Evolutionary conservation across 1,284 basidiomycete genomes (phyloP).

Genomic region (Pseudozyma thailandica): DNA sequence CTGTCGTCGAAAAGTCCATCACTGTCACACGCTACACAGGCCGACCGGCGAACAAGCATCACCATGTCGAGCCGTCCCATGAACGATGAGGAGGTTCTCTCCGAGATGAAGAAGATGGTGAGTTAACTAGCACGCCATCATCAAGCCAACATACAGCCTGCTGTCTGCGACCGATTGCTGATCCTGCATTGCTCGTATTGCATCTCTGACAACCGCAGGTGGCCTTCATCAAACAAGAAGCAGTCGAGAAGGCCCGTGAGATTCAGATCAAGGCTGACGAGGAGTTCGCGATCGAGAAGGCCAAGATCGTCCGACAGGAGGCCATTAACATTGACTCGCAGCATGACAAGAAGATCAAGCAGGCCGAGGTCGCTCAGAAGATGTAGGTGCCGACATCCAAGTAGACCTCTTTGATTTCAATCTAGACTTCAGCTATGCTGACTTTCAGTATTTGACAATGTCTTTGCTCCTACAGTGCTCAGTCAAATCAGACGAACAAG

Average conservation of each 20-base stretch:
- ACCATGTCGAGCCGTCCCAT: slow-evolving; percentile 73
- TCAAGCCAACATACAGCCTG: neutral
- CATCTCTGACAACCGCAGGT: slow-evolving; percentile 31
- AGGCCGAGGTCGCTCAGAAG: slow-evolving; percentile 64
- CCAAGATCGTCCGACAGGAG: slow-evolving; percentile 66
- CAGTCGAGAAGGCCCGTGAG: slow-evolving; percentile 67
- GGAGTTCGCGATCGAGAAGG: slow-evolving; percentile 68
- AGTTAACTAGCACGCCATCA: neutral
- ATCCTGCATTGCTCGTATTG: neutral
- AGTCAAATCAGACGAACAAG: slow-evolving; percentile 93
- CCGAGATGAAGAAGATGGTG: slow-evolving; percentile 99
- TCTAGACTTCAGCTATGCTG: neutral
- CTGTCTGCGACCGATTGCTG: neutral
- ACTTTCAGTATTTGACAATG: neutral
- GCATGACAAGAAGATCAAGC: slow-evolving; percentile 67
- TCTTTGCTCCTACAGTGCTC: slow-evolving; percentile 74
- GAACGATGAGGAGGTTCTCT: slow-evolving; percentile 95
- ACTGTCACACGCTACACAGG: neutral
- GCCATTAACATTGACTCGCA: slow-evolving; percentile 62
- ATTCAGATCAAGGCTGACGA: slow-evolving; percentile 68
- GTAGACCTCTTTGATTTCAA: neutral
- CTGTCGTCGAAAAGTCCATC: no score
- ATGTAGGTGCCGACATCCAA: slow-evolving; percentile 64
- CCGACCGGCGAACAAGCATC: slow-evolving; percentile 1
- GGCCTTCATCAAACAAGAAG: slow-evolving; percentile 68